Percentiles rank a stretch among this genome's conserved stretches.
Evolutionary conservation across 306 rosid genomes (phyloP).

Genomic region (Rubus idaeus): DNA sequence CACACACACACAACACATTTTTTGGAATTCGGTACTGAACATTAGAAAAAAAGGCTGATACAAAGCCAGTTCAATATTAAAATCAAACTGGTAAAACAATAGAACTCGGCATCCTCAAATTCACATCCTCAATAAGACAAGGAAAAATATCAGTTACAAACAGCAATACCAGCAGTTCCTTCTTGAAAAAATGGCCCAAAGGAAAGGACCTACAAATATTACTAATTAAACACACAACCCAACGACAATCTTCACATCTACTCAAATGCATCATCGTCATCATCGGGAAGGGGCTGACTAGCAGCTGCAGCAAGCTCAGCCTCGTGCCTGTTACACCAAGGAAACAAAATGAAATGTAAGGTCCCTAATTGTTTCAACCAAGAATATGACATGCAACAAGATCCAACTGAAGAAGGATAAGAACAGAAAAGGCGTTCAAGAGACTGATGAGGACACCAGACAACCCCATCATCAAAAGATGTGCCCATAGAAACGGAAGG

Average conservation of each 20-base stretch:
- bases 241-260: conserved; percentile 11
- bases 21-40: not conserved
- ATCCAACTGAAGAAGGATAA: not conserved
- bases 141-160: conserved; percentile 11
- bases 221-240: not conserved
- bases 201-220: conserved; percentile 9
- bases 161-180: not conserved
- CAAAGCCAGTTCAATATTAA: not conserved
- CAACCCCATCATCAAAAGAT: not conserved
- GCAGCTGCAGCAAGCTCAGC: conserved; percentile 59
- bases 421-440: not conserved
- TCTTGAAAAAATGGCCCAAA: conserved; percentile 5
- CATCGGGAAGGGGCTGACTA: conserved; percentile 79
- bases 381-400: not conserved
- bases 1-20: too few species aligned
- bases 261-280: conserved; percentile 72
- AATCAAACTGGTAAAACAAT: not conserved
- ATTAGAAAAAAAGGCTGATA: not conserved
- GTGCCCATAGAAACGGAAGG: not conserved
- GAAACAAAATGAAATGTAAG: not conserved
- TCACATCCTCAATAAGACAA: conserved; percentile 14
- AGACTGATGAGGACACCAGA: not conserved
- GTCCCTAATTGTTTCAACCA: not conserved
- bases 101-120: conserved; percentile 14
- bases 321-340: conserved; percentile 52